Percentiles rank a stretch among this genome's conserved stretches.
Conservation (phyloP, 495 filamentous ascomycete genomes). For the Halenospora varia region DNA sequence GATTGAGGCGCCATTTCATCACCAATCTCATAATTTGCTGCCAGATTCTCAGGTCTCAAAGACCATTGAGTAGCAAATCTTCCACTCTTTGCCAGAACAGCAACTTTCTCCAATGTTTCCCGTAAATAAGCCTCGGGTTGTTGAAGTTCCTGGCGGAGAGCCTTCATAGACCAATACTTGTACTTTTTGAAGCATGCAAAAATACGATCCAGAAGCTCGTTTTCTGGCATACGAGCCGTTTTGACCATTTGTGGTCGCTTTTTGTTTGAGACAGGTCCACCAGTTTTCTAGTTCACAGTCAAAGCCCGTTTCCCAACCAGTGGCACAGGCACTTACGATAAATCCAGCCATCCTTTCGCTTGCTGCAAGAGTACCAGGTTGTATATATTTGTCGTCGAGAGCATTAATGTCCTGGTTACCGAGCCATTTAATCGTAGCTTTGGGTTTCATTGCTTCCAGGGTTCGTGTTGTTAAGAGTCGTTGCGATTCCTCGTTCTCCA, state of each 20-base stretch:
- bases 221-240: conserved; percentile 78
- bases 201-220: conserved; percentile 79
- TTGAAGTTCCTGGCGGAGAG: conserved; percentile 61
- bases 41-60: conserved; percentile 67
- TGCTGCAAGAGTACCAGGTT: conserved; percentile 45
- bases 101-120: conserved; percentile 76
- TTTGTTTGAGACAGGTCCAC: neutral
- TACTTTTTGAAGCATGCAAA: conserved; percentile 77
- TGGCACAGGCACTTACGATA: conserved; percentile 43
- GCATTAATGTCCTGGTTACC: conserved; percentile 33
- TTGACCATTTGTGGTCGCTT: conserved; percentile 42
- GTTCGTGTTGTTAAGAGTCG: conserved; percentile 56
- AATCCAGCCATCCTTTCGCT: conserved; percentile 47
- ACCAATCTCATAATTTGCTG: conserved; percentile 44
- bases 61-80: conserved; percentile 80
- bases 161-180: conserved; percentile 86
- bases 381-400: conserved; percentile 32
- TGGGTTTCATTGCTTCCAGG: conserved; percentile 60
- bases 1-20: conserved; percentile 46
- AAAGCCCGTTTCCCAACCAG: neutral
- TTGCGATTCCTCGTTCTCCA: conserved; percentile 68
- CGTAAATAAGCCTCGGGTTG: conserved; percentile 94
- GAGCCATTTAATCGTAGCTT: conserved; percentile 46
- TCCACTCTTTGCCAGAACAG: conserved; percentile 72
- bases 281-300: conserved; percentile 9